Evolutionary conservation across 2,329 filamentous ascomycete genomes (phyloP), one percentile per base, ranked within the genome.

Genomic region (Diaporthe citrichinensis): DNA sequence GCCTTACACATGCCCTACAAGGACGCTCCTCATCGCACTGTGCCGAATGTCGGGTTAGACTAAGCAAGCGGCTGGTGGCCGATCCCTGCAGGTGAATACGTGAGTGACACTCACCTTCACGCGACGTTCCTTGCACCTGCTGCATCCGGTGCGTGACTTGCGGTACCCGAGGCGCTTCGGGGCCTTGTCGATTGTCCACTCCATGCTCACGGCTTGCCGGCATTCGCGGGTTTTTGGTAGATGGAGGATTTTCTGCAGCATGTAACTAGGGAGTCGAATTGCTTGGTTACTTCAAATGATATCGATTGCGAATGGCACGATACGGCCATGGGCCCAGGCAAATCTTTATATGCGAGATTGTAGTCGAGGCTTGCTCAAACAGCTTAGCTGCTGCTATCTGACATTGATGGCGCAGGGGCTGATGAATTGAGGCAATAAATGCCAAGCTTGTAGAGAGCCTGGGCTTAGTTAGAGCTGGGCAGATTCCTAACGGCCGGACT

Each of bases 11-110:
- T 8, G 84, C 83, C 28, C 77, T 79, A 75, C 84, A 85, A 5
- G 84, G 84, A n/a, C 78, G 79, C 8, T 80, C 80, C 77, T 85
- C 84, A 71, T 85, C 83, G 76, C 84, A 85, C 84, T 85, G 71
- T 12, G 67, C 67, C 55, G 15, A 44, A 28, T n/a, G 25, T 46
- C 6, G 15, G 69, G 28, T 57, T 53, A 58, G 55, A 36, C 17
- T 58, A 20, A 55, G 14, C 20, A 15, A n/a, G 34, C 34, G 34
- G 5, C 23, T 15, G 34, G 34, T 61, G 4, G 12, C 57, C 57
- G 31, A 61, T 25, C 57, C 34, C 10, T 25, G 17, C 34, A 61
- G 34, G 20, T 28, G 36, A 20, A 59, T 51, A 59, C 28, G 23
- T 14, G 57, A 31, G 3, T 20, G n/a, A 17, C 17, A 49, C 61